Evolutionary conservation across 176 grass and related monocot species (phyloP), one percentile per base, ranked within the genome.

Genomic region (Ensete glaucum): DNA sequence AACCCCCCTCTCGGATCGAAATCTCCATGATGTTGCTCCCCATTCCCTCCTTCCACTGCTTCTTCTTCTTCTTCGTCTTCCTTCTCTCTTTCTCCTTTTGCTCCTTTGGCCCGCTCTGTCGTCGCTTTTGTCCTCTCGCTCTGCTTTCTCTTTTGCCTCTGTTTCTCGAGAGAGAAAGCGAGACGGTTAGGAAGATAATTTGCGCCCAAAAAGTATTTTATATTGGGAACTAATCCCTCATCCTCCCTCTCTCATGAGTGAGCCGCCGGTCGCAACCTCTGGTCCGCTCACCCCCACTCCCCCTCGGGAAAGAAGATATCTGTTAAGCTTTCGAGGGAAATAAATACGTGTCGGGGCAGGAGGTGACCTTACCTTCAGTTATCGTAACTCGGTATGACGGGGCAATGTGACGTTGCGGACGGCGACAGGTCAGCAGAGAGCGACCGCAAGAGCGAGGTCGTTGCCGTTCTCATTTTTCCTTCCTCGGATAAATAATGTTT

Each of bases 1-100:
- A 19, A 7, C 48, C 54, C 24, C 9, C 15, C 54, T 69, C 51
- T 10, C 65, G 19, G 19, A 67, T 24, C 50, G 65, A 53, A 24
- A 75, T 27, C 23, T 76, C 85, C 60, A 83, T 67, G 22, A 29
- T 20, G 79, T 9, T 34, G 77, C 59, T 78, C 72, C 50, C 68
- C 52, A 58, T 67, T 26, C 67, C 13, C 29, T 27, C 8, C 7
- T 23, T 17, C 63, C 23, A 53, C 54, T 15, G 34, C 34, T 69
- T 80, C 78, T 80, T 72, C 78, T 64, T 76, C 81, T 60, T 43
- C 82, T 78, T 85, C 79, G 21, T 54, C 51, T 1, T 34, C 48
- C 59, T 54, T 27, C 8, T 73, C 21, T 60, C 19, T 70, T 60
- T 55, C 72, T 55, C 52, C 11, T 54, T 11, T 8, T 51, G 54